Base-by-base conservation (phyloP, 1,139 yeast genomes). In the Arxiozyma bovina region DNA sequence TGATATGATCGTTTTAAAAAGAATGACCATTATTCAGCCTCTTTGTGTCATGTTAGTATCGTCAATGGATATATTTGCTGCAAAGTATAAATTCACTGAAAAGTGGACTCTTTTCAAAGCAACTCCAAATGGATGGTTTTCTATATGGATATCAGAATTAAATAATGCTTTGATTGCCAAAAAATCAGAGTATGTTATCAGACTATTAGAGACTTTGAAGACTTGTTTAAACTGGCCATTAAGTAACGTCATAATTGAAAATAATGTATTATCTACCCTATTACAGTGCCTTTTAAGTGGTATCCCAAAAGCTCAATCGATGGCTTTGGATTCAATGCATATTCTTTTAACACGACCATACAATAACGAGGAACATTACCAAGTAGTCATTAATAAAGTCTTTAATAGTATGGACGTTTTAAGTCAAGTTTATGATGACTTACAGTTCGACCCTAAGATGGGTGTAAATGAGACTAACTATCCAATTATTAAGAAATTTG, bases 191-290 rank as follows among this genome's bases (percentile, higher is more conserved):
- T 72, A 84, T 65, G 84, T 83, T 1, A 78, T 87, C 45, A 84
- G 85, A 63, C 77, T 87, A 17, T 74, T 94, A 51, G 88, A 91
- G 57, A 87, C 96, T 2, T 79, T 91, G 65, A 93, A 91, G 66
- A 85, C 96, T 0, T 88, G 96, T 62, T 77, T 93, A 57, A 91
- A 87, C 63, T 93, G 99, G 99, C 80, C 91, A 15, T 81, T 87
- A 54, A 91, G 96, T 3, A 74, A 80, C 21, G 82, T 93, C 0
- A 78, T 93, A 54, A 79, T 85, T 49, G 74, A 77, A 53, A 83
- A 87, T 55, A 82, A 87, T 54, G 77, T 89, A 21, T 76, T 90
- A 63, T 78, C 79, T 50, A 80, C 85, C n/a, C 74, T 93, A 30
- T 73, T 83, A 59, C 77, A 77, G 58, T 79, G 91, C 42, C 74